Percentiles rank a stretch among this genome's conserved stretches.
phyloP scores from a whole-genome alignment of 371 early-diverging fungal species.

The Dichotomocladium elegans region DNA sequence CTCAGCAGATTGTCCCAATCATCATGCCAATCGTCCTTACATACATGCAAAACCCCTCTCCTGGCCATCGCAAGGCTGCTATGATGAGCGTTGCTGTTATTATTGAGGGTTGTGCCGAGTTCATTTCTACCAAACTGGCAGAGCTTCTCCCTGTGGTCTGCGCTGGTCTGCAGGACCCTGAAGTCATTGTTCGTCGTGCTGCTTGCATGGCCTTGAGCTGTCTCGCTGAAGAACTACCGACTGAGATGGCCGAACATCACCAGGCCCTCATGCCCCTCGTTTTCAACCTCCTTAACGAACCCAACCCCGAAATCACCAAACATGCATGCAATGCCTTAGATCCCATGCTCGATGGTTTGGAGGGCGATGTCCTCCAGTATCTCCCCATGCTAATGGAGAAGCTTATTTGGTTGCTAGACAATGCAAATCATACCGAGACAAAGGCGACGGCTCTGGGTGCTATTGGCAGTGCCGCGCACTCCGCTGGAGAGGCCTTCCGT shows the following conservation, averaged over 20 bases:
- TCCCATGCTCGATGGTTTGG: conserved; percentile 75
- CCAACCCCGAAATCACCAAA: conserved; percentile 61
- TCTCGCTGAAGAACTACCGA: conserved; percentile 76
- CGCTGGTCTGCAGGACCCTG: conserved; percentile 74
- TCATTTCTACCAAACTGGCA: conserved; percentile 62
- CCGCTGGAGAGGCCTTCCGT: conserved; percentile 63
- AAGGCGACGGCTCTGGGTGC: conserved; percentile 76
- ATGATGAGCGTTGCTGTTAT: conserved; percentile 81
- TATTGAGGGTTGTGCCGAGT: conserved; percentile 85
- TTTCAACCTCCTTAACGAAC: conserved; percentile 73
- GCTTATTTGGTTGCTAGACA: conserved; percentile 65
- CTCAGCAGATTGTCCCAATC: conserved; percentile 81
- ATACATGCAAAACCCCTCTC: conserved; percentile 70
- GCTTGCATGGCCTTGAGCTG: conserved; percentile 83
- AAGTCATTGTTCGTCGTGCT: conserved; percentile 72
- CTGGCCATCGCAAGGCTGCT: conserved; percentile 73
- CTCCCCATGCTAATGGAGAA: conserved; percentile 76
- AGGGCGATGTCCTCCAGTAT: conserved; percentile 69
- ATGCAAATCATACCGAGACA: conserved; percentile 52
- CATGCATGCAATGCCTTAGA: conserved; percentile 81
- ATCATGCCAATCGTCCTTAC: conserved; percentile 64
- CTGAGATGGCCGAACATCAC: conserved; percentile 74
- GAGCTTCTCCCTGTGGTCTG: conserved; percentile 72
- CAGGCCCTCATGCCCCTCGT: conserved; percentile 75
- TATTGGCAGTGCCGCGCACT: conserved; percentile 83